These are phyloP conservation scores for Hortaea werneckii DNA, from an alignment of 2,329 filamentous ascomycete species.

Conservation along the genomic window DNA sequence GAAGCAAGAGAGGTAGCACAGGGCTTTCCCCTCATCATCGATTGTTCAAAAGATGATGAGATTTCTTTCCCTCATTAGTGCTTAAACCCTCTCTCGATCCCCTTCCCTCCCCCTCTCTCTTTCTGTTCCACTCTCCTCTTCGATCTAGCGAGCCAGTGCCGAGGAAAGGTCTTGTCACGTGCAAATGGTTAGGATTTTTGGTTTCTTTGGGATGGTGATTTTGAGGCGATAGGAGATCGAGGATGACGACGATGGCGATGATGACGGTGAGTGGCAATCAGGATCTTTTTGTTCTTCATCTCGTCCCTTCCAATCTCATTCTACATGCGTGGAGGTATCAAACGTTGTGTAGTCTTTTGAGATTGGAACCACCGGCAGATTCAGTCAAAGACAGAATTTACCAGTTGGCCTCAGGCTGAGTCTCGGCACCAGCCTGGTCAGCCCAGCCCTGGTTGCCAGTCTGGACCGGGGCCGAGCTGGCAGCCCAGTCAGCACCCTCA, in stretches of 20 bases:
- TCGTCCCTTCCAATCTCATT: not conserved
- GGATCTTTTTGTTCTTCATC: not conserved
- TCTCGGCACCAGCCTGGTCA: slow-evolving; percentile 26
- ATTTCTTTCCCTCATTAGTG: slow-evolving; percentile 99
- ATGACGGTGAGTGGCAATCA: not conserved
- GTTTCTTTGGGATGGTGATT: not conserved
- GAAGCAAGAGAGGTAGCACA: slow-evolving; percentile 49
- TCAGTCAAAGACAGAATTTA: slow-evolving; percentile 24
- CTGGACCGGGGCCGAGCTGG: slow-evolving; percentile 39
- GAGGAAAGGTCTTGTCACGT: too few species aligned
- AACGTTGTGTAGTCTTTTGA: too few species aligned
- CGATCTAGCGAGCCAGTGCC: not conserved
- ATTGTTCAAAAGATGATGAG: slow-evolving; percentile 32
- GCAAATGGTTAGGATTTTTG: not conserved
- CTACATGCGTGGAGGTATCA: not conserved
- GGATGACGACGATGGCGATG: not conserved
- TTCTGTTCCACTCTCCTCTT: too few species aligned
- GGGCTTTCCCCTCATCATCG: slow-evolving; percentile 76
- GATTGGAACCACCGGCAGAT: slow-evolving; percentile 1
- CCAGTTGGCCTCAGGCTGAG: slow-evolving; percentile 34
- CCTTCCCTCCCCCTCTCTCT: too few species aligned
- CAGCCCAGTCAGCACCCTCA: slow-evolving; percentile 60
- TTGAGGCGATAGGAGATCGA: not conserved
- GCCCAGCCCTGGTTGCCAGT: slow-evolving; percentile 45
- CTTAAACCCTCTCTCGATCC: slow-evolving; percentile 43